phyloP scores from a whole-genome alignment of 2,329 filamentous ascomycete genomes.

The Zalaria obscura region DNA sequence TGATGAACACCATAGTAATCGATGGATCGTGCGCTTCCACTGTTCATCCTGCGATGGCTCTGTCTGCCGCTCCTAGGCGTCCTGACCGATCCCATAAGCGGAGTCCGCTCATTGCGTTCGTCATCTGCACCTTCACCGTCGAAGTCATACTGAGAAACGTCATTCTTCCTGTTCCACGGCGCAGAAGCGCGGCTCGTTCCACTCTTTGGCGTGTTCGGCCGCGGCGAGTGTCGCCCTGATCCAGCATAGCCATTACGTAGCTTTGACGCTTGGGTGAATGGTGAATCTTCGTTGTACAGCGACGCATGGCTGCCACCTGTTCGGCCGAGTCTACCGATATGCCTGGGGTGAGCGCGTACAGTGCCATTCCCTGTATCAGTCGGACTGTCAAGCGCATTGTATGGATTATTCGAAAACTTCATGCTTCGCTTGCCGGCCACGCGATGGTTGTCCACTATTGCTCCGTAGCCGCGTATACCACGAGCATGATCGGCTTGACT shows the following conservation, averaged over 20 bases:
- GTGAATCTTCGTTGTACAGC: slow-evolving; percentile 63
- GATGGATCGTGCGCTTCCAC: slow-evolving; percentile 38
- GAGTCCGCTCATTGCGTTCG: slow-evolving; percentile 76
- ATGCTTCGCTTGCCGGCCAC: slow-evolving; percentile 76
- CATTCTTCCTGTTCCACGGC: slow-evolving; percentile 37
- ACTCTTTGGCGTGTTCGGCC: slow-evolving; percentile 52
- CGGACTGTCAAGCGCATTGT: slow-evolving; percentile 43
- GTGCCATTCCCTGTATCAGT: slow-evolving; percentile 26
- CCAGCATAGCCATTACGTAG: slow-evolving; percentile 38
- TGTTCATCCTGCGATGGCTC: slow-evolving; percentile 38
- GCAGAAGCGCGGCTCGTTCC: slow-evolving; percentile 24
- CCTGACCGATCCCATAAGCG: slow-evolving; percentile 54
- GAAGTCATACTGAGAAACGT: slow-evolving; percentile 59
- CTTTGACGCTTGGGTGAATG: slow-evolving; percentile 59
- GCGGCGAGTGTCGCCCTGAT: slow-evolving; percentile 47
- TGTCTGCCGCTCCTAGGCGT: slow-evolving; percentile 39
- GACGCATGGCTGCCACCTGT: slow-evolving; percentile 52
- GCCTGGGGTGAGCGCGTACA: slow-evolving; percentile 50
- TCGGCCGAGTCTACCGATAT: slow-evolving; percentile 67
- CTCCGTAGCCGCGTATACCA: slow-evolving; percentile 48
- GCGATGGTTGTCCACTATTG: slow-evolving; percentile 49
- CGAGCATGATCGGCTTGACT: slow-evolving; percentile 51
- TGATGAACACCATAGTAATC: slow-evolving; percentile 14
- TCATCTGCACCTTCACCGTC: slow-evolving; percentile 70
- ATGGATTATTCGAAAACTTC: slow-evolving; percentile 80